Evolutionary conservation across 2,329 filamentous ascomycete species (phyloP), one percentile per base, ranked within the genome.

Genomic region (Aphanocladium album): DNA sequence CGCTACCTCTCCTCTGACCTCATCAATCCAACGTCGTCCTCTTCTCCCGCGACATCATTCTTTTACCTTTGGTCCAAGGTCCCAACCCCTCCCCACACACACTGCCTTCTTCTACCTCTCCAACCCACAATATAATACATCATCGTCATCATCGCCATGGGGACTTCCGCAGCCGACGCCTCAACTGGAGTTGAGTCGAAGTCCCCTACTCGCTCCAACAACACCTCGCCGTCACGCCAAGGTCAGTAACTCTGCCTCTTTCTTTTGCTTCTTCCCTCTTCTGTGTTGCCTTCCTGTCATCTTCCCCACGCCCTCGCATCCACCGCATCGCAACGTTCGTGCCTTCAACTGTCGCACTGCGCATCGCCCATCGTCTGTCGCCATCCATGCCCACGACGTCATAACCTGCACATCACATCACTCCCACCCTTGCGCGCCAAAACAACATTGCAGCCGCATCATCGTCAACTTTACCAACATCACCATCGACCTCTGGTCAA

Each of bases 191-290:
- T 72, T 72, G 73, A 76, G 68, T 77, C 78, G 64, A 79, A 79
- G 72, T 81, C 79, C 67, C 79, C 80, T 65, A 79, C 78, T 69
- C 75, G 74, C 62, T 70, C 75, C 64, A 76, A 70, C 71, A 76
- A 74, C 55, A 39, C 65, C 57, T 75, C 76, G 61, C 73, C 77
- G 67, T 71, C 73, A 51, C 72, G 72, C 61, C 72, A 73, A 76
- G 79, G 79, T 81, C 70, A 73, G 78, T 70, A 30, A n/a, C n/a
- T n/a, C 23, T 9, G 8, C 16, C 41, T 30, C 25, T 23, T 53
- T 33, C n/a, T 21, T 19, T 57, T 59, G 58, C 56, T 52, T 57
- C 57, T 60, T 17, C 30, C 57, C n/a, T 37, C 59, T 43, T 43
- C 45, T 4, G 35, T 30, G 21, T 33, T 45, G 21, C 27, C 17